A percentile compares a stretch with the other conserved stretches of the same genome.
Evolutionary conservation across 139 green algal species (phyloP).

Genomic region (Tetradesmus obliquus): DNA sequence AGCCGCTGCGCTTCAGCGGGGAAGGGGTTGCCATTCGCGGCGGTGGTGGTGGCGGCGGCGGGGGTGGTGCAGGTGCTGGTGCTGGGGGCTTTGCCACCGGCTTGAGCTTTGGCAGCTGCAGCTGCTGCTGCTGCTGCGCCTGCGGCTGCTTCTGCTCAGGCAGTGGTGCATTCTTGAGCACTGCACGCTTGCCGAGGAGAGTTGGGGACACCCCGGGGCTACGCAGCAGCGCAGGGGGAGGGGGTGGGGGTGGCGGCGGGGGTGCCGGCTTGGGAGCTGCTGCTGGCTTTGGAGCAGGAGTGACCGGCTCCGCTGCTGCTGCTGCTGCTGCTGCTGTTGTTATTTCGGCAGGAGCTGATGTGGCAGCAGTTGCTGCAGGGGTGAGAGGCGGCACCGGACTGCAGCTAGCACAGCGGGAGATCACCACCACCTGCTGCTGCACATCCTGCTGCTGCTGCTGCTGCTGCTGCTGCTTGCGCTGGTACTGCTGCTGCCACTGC

Average conservation of each 20-base stretch:
- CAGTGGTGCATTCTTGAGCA: background rate
- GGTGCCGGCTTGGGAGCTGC: background rate
- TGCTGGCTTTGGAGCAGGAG: background rate
- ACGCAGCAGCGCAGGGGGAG: background rate
- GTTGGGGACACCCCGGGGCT: background rate
- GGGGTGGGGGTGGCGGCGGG: background rate
- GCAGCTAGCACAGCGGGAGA: background rate
- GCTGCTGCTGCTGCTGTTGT: conserved; percentile 15
- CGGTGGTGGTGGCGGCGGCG: conserved; percentile 17
- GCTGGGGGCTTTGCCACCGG: background rate
- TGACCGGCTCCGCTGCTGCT: background rate
- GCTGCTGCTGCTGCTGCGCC: background rate
- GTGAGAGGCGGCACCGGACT: background rate
- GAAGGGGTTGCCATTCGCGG: background rate
- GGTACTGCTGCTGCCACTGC: background rate
- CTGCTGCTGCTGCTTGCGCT: background rate
- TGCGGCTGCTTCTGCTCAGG: background rate
- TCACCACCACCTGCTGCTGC: conserved; percentile 23
- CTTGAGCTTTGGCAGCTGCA: conserved; percentile 7
- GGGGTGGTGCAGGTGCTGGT: background rate
- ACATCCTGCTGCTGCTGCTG: background rate
- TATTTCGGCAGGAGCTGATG: background rate
- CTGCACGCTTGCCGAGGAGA: background rate
- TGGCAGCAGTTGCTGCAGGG: background rate
- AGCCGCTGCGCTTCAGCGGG: background rate